Percentiles rank a stretch among this genome's conserved stretches.
phyloP scores from a whole-genome alignment of 495 filamentous ascomycete genomes.

The Pyrenula aspistea region DNA sequence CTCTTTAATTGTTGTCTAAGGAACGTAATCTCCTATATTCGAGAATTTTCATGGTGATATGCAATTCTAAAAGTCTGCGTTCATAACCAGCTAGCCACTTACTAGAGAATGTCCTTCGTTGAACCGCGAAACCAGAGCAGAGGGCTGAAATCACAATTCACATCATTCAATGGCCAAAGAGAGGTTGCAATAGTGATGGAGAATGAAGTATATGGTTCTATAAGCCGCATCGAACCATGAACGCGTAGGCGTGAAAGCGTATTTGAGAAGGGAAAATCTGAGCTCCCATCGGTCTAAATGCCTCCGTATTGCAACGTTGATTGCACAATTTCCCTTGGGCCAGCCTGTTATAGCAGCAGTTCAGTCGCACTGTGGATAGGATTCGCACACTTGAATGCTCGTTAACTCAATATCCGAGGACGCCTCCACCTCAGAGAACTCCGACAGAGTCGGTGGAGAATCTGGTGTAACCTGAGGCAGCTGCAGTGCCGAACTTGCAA shows the following conservation, averaged over 20 bases:
- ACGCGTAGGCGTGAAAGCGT: not conserved
- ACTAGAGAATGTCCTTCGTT: not conserved
- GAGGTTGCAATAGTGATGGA: not conserved
- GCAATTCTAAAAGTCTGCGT: not conserved
- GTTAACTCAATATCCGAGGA: not conserved
- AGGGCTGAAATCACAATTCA: not conserved
- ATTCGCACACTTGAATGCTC: not conserved
- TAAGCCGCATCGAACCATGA: not conserved
- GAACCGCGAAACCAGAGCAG: not conserved
- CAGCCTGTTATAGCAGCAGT: not conserved
- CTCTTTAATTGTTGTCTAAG: not conserved
- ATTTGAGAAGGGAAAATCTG: not conserved
- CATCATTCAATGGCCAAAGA: not conserved
- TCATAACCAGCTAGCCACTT: not conserved
- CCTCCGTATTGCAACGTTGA: not conserved
- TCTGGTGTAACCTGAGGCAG: not conserved
- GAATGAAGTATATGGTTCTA: not conserved
- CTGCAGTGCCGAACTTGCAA: not conserved
- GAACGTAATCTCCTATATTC: not conserved
- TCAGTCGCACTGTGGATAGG: not conserved
- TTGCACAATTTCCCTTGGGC: not conserved
- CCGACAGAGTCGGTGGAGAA: not conserved
- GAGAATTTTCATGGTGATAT: not conserved
- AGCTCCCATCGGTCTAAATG: not conserved
- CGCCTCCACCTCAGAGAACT: not conserved